Evolutionary conservation across 2,329 filamentous ascomycete genomes (phyloP), one percentile per base, ranked within the genome.

Genomic region (Cordyceps fumosorosea): DNA sequence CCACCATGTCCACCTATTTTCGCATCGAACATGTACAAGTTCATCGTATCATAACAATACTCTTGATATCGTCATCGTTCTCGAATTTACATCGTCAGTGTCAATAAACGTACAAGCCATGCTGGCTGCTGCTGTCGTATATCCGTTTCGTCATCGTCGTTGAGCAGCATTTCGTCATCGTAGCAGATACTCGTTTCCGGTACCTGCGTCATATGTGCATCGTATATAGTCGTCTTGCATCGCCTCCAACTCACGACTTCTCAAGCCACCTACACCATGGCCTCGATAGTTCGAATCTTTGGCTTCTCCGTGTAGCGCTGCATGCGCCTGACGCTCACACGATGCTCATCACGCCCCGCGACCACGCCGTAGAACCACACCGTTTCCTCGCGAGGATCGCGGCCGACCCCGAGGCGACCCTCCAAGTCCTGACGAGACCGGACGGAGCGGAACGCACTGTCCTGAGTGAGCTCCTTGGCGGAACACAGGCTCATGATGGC

Each of bases 401-500:
- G 72, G 37, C 78, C 76, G 50, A 84, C 79, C 56, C 90, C 86
- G 2, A 96, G 77, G 48, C 89, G 80, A 0, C 83, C 85, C 24
- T 88, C 81, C 22, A 97, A 81, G 66, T 92, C 88, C 0, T 78
- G 78, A 66, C 87, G 88, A n/a, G 81, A 86, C 32, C 81, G 79
- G 3, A 88, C 84, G 44, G 86, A 83, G 56, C 86, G 81, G 71
- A 97, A 93, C 0, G 89, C 84, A 11, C 86, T 81, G 69, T 96
- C 92, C 5, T 83, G 79, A 2, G 90, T 78, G 20, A 96, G 78
- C 26, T 88, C 87, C 50, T 87, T 87, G 67, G 88, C 87, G 63
- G 90, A 86, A 48, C 93, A 79, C 71, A 93, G 93, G 69, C 86
- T 88, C 67, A 96, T 82, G 24, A 93, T 80, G 71, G 93, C 91